Evolutionary conservation across 1,284 basidiomycete species (phyloP).

Genomic region (Ceratobasidium sp.): DNA sequence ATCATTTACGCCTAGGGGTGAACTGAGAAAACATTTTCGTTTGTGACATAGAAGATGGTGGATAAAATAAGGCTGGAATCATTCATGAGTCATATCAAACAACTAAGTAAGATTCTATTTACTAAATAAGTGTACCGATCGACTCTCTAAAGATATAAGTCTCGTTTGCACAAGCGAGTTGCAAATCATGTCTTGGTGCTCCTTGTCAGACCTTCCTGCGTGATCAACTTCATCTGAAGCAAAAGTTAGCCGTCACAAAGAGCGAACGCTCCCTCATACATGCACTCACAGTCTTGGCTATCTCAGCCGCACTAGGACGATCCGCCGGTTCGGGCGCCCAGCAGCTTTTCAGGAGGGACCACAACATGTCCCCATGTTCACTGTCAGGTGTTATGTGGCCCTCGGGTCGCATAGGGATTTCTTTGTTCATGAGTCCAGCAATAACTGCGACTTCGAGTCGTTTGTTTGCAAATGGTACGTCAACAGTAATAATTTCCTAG

Average conservation of each 20-base stretch:
- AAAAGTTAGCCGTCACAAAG: background rate
- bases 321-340: background rate
- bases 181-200: no score
- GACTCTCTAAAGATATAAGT: no score
- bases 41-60: no score
- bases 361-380: background rate
- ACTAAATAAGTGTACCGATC: no score
- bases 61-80: no score
- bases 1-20: no score
- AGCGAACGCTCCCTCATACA: background rate
- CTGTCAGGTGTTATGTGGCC: background rate
- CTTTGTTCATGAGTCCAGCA: background rate
- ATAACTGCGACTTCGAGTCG: no score
- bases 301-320: background rate
- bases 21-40: no score
- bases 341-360: constrained; percentile 7
- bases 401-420: constrained; percentile 3
- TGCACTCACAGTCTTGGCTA: background rate
- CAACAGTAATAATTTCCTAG: constrained; percentile 7
- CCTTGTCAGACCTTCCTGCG: background rate
- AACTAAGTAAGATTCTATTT: no score
- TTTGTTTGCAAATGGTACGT: background rate
- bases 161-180: no score
- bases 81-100: no score
- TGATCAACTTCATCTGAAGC: background rate